These are phyloP conservation scores for Pseudogymnoascus sp. DNA, from an alignment of 2,329 filamentous ascomycete genomes.

Conservation along the genomic window DNA sequence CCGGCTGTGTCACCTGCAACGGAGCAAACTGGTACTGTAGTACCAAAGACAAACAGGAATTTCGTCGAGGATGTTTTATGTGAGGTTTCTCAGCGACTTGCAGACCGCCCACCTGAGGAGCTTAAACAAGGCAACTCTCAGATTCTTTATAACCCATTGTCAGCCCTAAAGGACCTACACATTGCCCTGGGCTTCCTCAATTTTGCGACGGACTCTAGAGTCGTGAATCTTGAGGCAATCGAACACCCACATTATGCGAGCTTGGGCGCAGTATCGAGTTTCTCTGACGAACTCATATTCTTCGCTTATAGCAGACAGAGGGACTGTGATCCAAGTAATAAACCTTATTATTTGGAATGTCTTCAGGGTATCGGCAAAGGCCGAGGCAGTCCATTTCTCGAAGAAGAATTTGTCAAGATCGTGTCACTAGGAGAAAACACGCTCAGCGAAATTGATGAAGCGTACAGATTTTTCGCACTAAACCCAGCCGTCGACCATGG, in stretches of 20 bases:
- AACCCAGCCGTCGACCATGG: constrained; percentile 35
- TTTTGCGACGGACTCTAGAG: constrained; percentile 24
- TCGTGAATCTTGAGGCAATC: constrained; percentile 30
- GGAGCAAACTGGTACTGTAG: background rate
- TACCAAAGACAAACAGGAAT: constrained; percentile 18
- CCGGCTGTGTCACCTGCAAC: constrained; percentile 17
- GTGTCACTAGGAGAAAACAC: constrained; percentile 51
- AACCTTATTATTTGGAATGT: constrained; percentile 56
- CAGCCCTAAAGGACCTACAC: constrained; percentile 22
- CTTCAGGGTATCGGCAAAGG: constrained; percentile 51
- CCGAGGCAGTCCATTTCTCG: constrained; percentile 43
- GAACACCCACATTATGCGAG: constrained; percentile 45
- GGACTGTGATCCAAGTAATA: constrained; percentile 36
- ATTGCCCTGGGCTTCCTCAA: constrained; percentile 23
- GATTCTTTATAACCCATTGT: constrained; percentile 13
- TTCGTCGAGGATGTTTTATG: constrained; percentile 51
- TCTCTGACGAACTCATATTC: constrained; percentile 51
- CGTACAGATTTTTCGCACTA: constrained; percentile 53
- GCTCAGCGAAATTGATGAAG: constrained; percentile 45
- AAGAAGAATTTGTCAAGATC: constrained; percentile 48
- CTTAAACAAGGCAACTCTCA: constrained; percentile 9
- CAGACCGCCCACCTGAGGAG: constrained; percentile 17
- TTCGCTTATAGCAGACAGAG: constrained; percentile 57
- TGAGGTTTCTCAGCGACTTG: constrained; percentile 41
- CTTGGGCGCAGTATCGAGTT: constrained; percentile 54